Evolutionary conservation across 768 basidiomycete genomes (phyloP).

Genomic region (Holtermannia corniformis): DNA sequence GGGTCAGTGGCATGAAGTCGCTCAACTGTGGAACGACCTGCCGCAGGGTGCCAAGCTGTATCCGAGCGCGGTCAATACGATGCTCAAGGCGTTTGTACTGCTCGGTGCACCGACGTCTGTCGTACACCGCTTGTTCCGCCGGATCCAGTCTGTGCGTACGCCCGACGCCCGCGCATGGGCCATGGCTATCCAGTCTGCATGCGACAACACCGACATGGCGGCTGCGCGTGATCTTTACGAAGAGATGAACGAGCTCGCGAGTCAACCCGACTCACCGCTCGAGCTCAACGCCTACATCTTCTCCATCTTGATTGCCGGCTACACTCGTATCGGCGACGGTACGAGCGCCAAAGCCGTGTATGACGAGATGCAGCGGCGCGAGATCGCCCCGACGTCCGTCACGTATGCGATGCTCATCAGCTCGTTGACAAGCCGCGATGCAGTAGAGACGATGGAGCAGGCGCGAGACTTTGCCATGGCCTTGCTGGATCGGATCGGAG

Average conservation of each 20-base stretch:
- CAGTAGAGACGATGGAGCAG: conserved; percentile 48
- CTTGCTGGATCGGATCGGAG: conserved; percentile 42
- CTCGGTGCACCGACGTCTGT: conserved; percentile 65
- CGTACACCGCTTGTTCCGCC: conserved; percentile 55
- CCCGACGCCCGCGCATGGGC: conserved; percentile 52
- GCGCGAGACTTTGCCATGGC: conserved; percentile 59
- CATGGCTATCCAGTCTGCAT: conserved; percentile 68
- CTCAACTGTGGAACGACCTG: conserved; percentile 60
- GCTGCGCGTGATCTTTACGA: conserved; percentile 58
- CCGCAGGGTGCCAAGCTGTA: conserved; percentile 23
- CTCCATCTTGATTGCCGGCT: conserved; percentile 40
- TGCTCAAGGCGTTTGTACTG: conserved; percentile 74
- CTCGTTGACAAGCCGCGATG: conserved; percentile 51
- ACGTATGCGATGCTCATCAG: conserved; percentile 61
- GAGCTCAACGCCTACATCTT: conserved; percentile 21
- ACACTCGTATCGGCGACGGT: conserved; percentile 52
- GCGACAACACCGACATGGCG: conserved; percentile 58
- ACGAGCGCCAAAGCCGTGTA: conserved; percentile 56
- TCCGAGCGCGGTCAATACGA: conserved; percentile 55
- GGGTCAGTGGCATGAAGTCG: conserved; percentile 67
- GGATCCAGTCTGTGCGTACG: conserved; percentile 11
- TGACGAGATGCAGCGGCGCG: conserved; percentile 59
- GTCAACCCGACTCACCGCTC: background rate
- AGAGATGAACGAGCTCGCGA: conserved; percentile 51
- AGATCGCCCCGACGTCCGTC: conserved; percentile 57